Percentiles rank a stretch among this genome's conserved stretches.
phyloP scores from a whole-genome alignment of 2,329 filamentous ascomycete genomes.

The Diaporthe vaccinii region DNA sequence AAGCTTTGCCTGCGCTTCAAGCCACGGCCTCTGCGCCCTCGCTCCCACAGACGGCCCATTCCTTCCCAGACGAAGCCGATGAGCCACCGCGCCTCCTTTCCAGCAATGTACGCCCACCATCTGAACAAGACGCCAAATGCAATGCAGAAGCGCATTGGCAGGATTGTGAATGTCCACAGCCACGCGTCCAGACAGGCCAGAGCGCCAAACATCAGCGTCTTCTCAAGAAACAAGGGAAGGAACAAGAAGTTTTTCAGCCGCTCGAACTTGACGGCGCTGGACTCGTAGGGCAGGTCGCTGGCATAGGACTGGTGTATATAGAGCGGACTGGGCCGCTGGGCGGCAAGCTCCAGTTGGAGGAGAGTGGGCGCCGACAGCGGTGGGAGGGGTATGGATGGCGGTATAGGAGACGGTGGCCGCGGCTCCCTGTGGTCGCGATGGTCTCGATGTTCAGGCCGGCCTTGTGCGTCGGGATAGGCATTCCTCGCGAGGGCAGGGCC shows the following conservation, averaged over 20 bases:
- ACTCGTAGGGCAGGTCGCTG: constrained; percentile 84
- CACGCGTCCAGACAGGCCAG: constrained; percentile 95
- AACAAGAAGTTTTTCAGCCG: constrained; percentile 90
- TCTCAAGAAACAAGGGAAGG: constrained; percentile 85
- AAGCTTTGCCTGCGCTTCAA: constrained; percentile 46
- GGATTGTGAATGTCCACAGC: constrained; percentile 96
- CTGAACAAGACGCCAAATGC: constrained; percentile 81
- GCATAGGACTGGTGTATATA: constrained; percentile 73
- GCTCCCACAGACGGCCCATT: constrained; percentile 81
- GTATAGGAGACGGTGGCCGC: constrained; percentile 61
- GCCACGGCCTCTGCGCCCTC: constrained; percentile 64
- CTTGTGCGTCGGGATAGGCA: constrained; percentile 12
- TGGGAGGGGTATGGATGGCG: constrained; percentile 70
- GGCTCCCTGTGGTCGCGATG: constrained; percentile 46
- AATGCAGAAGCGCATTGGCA: constrained; percentile 88
- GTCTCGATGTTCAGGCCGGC: constrained; percentile 25
- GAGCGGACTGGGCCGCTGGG: constrained; percentile 72
- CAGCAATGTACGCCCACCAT: constrained; percentile 83
- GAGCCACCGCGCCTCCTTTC: constrained; percentile 80
- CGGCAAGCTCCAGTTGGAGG: constrained; percentile 74
- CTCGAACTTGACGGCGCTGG: constrained; percentile 91
- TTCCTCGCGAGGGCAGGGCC: constrained; percentile 42
- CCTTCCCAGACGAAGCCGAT: constrained; percentile 84
- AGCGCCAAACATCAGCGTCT: constrained; percentile 87
- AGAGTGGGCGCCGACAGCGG: constrained; percentile 77